Evolutionary conservation across 1,139 yeast genomes (phyloP), one percentile per base, ranked within the genome.

Genomic region (Geotrichum citri-aurantii): DNA sequence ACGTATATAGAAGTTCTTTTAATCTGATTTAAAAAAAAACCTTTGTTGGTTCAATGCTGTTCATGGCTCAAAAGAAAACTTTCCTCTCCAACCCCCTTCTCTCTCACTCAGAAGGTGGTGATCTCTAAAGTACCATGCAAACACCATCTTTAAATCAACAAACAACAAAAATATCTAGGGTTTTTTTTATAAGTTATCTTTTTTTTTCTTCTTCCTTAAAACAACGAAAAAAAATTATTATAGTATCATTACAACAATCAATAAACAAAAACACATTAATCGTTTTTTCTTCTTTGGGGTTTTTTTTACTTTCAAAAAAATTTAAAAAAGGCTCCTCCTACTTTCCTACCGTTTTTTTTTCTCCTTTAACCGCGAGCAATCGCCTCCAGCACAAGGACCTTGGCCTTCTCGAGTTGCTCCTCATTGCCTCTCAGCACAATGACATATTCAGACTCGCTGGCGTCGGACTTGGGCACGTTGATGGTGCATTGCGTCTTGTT

Each of bases 391-490:
- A 78, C 71, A 64, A 72, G 61, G 33, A 73, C 73, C 62, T 77
- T 74, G 56, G 84, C 84, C 63, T 72, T 73, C 62, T 75, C 78
- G 40, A 83, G 73, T 62, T 80, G 78, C 62, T 79, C 76, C 65
- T 75, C 76, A 42, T 62, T 64, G 19, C 76, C 76, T 58, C 71
- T 66, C 54, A 73, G 51, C 26, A 65, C 63, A 52, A 73, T 64
- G 29, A 71, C 66, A 44, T 68, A 68, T 37, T 65, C 65, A 21
- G 66, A 65, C 61, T 77, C 73, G 64, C 78, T 77, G 63, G 84
- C 87, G 59, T 71, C 74, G 46, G 77, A 73, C 73, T 83, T 82
- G 64, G 95, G 95, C 59, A 88, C 82, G 57, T 79, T 78, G 65
- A 88, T 81, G 62, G 81, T 79, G 56, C 87, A 78, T 49, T 81